Conservation (phyloP, 306 rosid genomes). For the Prunus armeniaca region DNA sequence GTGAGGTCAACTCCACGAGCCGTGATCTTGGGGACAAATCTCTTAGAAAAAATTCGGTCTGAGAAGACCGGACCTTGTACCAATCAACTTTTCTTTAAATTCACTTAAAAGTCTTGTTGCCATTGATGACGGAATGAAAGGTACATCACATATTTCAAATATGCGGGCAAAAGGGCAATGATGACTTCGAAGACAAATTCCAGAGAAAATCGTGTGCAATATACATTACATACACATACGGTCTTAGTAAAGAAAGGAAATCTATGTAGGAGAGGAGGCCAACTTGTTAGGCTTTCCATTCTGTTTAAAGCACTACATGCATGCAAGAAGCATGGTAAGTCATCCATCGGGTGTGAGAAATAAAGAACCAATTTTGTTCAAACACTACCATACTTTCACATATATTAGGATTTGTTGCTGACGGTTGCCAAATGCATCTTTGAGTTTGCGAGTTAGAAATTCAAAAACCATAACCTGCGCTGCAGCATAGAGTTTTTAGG, state of each 20-base stretch:
- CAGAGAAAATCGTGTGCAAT: neutral
- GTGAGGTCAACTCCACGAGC: neutral
- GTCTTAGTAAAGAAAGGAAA: neutral
- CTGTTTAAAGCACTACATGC: slow-evolving; percentile 15
- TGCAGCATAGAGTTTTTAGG: neutral
- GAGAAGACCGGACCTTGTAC: too few species aligned
- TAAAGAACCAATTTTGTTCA: slow-evolving; percentile 7
- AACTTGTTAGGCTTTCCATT: slow-evolving; percentile 1
- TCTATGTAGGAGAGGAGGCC: neutral
- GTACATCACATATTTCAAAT: too few species aligned
- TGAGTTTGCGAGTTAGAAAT: neutral
- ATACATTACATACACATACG: neutral
- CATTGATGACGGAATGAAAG: neutral
- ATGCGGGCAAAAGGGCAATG: too few species aligned
- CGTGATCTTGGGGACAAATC: too few species aligned
- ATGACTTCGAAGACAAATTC: neutral
- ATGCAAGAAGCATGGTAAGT: slow-evolving; percentile 46
- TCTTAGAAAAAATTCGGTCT: too few species aligned
- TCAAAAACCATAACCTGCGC: neutral
- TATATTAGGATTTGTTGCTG: neutral
- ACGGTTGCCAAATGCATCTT: slow-evolving; percentile 8
- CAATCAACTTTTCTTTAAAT: too few species aligned
- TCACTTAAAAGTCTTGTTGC: neutral
- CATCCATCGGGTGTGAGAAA: slow-evolving; percentile 35
- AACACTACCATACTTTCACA: neutral